Percentiles rank a stretch among this genome's conserved stretches.
phyloP scores from a whole-genome alignment of 495 filamentous ascomycete genomes.

The Neurospora intermedia region DNA sequence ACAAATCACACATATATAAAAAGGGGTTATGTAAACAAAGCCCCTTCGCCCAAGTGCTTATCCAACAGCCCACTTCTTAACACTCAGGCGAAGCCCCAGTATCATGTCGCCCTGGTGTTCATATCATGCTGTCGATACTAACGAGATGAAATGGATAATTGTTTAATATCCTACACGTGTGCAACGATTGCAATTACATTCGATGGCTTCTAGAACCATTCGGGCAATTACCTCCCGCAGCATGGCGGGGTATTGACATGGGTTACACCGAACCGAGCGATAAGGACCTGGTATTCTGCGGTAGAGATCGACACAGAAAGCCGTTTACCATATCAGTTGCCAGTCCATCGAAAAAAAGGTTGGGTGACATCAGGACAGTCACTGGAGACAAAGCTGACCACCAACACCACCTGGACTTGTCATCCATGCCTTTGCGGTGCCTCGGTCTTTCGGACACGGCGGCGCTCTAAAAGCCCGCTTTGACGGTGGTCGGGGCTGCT shows the following conservation, averaged over 20 bases:
- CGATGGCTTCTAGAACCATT: not conserved
- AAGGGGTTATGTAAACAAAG: not conserved
- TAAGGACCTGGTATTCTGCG: not conserved
- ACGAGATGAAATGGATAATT: not conserved
- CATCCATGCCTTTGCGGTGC: not conserved
- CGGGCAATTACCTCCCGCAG: not conserved
- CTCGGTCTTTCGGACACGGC: not conserved
- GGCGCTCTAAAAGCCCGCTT: not conserved
- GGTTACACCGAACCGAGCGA: not conserved
- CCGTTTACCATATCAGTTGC: not conserved
- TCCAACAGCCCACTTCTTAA: not conserved
- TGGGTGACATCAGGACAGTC: not conserved
- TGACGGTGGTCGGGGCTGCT: not conserved
- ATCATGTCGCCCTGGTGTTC: not conserved
- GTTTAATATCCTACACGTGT: not conserved
- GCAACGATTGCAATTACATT: not conserved
- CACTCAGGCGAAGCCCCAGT: not conserved
- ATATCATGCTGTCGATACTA: not conserved
- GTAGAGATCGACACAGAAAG: not conserved
- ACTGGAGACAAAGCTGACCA: not conserved
- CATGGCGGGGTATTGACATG: not conserved
- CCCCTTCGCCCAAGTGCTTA: not conserved
- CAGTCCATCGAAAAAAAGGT: not conserved
- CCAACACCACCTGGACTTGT: not conserved
- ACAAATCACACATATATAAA: not conserved